Evolutionary conservation across 2,329 filamentous ascomycete species (phyloP).

Genomic region (Conoideocrella luteorostrata): DNA sequence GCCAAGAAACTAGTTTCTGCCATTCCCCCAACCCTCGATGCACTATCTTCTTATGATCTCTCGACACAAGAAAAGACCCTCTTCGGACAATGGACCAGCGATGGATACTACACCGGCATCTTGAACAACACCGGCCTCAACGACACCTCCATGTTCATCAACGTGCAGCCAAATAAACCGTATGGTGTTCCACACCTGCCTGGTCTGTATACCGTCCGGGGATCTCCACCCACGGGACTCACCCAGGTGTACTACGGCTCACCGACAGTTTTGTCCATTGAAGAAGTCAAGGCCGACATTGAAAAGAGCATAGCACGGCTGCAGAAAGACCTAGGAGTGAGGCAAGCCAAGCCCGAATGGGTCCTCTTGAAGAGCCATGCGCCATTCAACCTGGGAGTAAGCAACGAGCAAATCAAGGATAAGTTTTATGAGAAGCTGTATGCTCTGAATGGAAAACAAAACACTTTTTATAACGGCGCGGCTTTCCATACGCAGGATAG

Average conservation of each 20-base stretch:
- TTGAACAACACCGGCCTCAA: slow-evolving; percentile 14
- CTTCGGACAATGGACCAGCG: slow-evolving; percentile 22
- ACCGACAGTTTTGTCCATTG: not conserved
- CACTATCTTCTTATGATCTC: slow-evolving; percentile 22
- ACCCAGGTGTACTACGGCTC: not conserved
- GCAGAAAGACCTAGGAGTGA: not conserved
- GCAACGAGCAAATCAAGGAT: slow-evolving; percentile 15
- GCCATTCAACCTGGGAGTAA: slow-evolving; percentile 17
- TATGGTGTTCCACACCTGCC: not conserved
- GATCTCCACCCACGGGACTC: too few species aligned
- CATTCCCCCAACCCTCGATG: slow-evolving; percentile 20
- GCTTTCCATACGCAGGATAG: not conserved
- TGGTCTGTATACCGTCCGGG: not conserved
- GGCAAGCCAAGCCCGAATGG: slow-evolving; percentile 7
- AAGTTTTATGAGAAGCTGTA: slow-evolving; percentile 22
- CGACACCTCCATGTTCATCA: not conserved
- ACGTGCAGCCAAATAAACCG: not conserved
- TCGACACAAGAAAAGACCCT: slow-evolving; percentile 17
- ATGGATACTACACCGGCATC: slow-evolving; percentile 20
- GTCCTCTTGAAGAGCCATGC: slow-evolving; percentile 17
- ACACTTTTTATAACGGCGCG: slow-evolving; percentile 23
- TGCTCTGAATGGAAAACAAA: slow-evolving; percentile 19
- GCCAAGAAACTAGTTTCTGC: slow-evolving; percentile 21
- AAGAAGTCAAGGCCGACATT: not conserved
- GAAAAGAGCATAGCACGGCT: not conserved